phyloP scores from a whole-genome alignment of 768 basidiomycete genomes.

The Strobilomyces dryophilus region DNA sequence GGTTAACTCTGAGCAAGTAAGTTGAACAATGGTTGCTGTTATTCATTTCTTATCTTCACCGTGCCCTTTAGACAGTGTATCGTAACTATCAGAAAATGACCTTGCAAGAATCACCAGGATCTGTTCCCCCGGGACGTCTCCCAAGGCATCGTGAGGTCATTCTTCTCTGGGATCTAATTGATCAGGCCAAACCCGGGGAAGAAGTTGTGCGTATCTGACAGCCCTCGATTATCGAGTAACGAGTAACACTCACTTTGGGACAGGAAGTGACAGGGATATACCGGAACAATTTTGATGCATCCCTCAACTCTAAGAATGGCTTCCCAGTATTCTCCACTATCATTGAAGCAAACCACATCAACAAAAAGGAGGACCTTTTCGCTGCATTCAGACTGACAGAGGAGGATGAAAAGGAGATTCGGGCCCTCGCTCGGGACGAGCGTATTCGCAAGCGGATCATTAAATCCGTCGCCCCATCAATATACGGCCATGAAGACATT shows the following conservation, averaged over 20 bases:
- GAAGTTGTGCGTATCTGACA: slow-evolving; percentile 69
- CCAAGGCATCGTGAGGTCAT: slow-evolving; percentile 97
- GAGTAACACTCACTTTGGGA: slow-evolving; percentile 7
- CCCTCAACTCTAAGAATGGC: slow-evolving; percentile 96
- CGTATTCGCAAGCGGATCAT: slow-evolving; percentile 96
- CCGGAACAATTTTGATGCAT: slow-evolving; percentile 98
- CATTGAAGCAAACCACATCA: slow-evolving; percentile 96
- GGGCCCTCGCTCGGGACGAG: slow-evolving; percentile 81
- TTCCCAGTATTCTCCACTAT: slow-evolving; percentile 99
- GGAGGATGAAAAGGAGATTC: slow-evolving; percentile 93
- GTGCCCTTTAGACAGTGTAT: slow-evolving; percentile 77
- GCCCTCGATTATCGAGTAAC: not conserved
- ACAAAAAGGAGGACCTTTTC: slow-evolving; percentile 98
- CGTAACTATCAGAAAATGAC: slow-evolving; percentile 99
- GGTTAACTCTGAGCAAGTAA: slow-evolving; percentile 93
- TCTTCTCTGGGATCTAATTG: slow-evolving; percentile 96
- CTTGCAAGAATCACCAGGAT: slow-evolving; percentile 95
- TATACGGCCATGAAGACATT: slow-evolving; percentile 99
- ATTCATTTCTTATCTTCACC: not conserved
- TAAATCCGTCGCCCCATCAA: slow-evolving; percentile 98
- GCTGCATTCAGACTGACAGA: slow-evolving; percentile 98
- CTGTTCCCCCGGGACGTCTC: slow-evolving; percentile 94
- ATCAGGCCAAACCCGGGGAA: slow-evolving; percentile 96
- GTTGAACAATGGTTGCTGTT: slow-evolving; percentile 10
- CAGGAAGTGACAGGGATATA: slow-evolving; percentile 98